phyloP scores from a whole-genome alignment of 768 basidiomycete species.

The Serendipita indica region DNA sequence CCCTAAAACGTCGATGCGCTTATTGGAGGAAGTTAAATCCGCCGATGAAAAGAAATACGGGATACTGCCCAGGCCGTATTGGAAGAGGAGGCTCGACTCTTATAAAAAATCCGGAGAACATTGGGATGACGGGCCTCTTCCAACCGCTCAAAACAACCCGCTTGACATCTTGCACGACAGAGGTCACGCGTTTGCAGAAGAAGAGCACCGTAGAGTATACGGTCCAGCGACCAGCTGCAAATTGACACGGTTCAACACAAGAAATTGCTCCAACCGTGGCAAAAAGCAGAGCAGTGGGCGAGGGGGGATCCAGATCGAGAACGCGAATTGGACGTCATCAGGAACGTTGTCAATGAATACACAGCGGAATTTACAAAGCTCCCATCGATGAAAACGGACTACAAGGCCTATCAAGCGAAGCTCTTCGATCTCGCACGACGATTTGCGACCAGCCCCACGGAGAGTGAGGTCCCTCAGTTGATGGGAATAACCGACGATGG shows the following conservation, averaged over 20 bases:
- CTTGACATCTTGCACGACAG: not conserved
- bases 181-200: not conserved
- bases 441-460: not conserved
- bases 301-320: not conserved
- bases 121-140: not conserved
- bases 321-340: not conserved
- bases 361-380: not conserved
- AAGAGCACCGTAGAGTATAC: not conserved
- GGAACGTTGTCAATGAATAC: not conserved
- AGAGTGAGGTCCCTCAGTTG: not conserved
- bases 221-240: not conserved
- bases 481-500: not conserved
- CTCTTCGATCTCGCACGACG: not conserved
- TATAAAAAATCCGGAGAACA: not conserved
- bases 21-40: not conserved
- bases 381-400: not conserved
- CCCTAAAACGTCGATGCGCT: not conserved
- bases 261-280: not conserved
- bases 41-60: not conserved
- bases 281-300: not conserved
- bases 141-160: not conserved
- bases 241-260: not conserved
- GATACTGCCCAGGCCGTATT: not conserved
- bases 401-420: not conserved
- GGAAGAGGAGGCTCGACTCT: not conserved